phyloP scores from a whole-genome alignment of 208 protist genomes.

The Crithidia sp. region DNA sequence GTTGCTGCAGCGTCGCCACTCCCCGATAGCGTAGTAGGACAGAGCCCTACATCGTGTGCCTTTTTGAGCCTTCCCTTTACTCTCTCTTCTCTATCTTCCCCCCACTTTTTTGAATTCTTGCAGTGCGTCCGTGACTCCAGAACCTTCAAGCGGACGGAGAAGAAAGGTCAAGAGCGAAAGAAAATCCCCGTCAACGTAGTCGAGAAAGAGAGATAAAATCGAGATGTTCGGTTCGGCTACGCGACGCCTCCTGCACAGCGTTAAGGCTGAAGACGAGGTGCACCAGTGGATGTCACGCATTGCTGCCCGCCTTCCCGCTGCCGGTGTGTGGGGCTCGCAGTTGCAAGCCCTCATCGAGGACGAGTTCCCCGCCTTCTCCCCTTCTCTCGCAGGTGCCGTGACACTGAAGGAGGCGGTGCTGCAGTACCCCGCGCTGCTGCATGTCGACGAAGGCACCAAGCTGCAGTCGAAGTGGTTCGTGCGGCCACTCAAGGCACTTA shows the following conservation, averaged over 20 bases:
- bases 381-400: constrained; percentile 39
- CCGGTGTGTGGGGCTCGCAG: constrained; percentile 51
- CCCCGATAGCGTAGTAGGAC: no score
- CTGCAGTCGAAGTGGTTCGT: constrained; percentile 41
- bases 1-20: no score
- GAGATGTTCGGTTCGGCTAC: constrained; percentile 11
- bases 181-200: no score
- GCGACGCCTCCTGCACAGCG: neutral
- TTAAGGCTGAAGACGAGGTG: neutral
- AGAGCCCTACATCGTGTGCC: no score
- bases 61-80: no score
- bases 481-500: constrained; percentile 6
- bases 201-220: no score
- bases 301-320: constrained; percentile 43
- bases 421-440: constrained; percentile 47
- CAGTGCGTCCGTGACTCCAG: no score
- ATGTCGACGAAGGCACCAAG: constrained; percentile 31
- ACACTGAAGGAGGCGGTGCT: constrained; percentile 66
- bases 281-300: constrained; percentile 38
- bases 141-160: no score
- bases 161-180: no score
- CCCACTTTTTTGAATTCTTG: no score
- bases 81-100: no score
- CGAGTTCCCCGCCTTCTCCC: constrained; percentile 58
- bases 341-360: constrained; percentile 68